Evolutionary conservation across 371 early-diverging fungal species (phyloP).

Genomic region (Circinella minor): DNA sequence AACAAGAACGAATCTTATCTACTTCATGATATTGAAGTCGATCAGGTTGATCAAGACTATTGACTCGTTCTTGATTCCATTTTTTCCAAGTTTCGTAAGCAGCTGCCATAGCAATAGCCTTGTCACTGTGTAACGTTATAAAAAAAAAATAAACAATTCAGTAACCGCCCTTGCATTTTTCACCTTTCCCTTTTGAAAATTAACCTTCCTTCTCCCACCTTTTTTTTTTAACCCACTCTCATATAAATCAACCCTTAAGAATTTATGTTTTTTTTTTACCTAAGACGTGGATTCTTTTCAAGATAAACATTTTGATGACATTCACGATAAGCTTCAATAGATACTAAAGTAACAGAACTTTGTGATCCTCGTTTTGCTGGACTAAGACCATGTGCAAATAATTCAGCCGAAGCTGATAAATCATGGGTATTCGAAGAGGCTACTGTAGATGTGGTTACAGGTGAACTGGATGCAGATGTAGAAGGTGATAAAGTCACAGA

Average conservation of each 20-base stretch:
- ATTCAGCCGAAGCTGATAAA: conserved; percentile 8
- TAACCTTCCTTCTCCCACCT: neutral
- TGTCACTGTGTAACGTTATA: conserved; percentile 38
- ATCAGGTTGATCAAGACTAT: neutral
- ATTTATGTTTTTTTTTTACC: too few relatives aligned
- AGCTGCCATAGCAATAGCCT: conserved; percentile 54
- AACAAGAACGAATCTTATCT: conserved; percentile 19
- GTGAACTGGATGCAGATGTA: conserved; percentile 34
- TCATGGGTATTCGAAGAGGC: conserved; percentile 26
- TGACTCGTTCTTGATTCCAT: conserved; percentile 42
- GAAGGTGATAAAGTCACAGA: conserved; percentile 24
- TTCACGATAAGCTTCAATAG: conserved; percentile 45
- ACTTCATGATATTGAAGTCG: conserved; percentile 12
- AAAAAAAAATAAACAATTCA: neutral
- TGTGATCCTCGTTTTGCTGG: conserved; percentile 56
- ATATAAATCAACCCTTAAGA: neutral
- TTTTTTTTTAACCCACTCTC: neutral
- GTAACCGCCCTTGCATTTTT: neutral
- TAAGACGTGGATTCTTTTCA: conserved; percentile 25
- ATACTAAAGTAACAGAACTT: conserved; percentile 27
- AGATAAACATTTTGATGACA: conserved; percentile 40
- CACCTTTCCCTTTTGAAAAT: too few relatives aligned
- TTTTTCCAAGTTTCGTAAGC: conserved; percentile 53
- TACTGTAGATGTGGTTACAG: conserved; percentile 17
- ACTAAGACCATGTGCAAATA: conserved; percentile 30